A percentile compares a stretch with the other conserved stretches of the same genome.
phyloP scores from a whole-genome alignment of 1,284 basidiomycete genomes.

The Malassezia furfur region DNA sequence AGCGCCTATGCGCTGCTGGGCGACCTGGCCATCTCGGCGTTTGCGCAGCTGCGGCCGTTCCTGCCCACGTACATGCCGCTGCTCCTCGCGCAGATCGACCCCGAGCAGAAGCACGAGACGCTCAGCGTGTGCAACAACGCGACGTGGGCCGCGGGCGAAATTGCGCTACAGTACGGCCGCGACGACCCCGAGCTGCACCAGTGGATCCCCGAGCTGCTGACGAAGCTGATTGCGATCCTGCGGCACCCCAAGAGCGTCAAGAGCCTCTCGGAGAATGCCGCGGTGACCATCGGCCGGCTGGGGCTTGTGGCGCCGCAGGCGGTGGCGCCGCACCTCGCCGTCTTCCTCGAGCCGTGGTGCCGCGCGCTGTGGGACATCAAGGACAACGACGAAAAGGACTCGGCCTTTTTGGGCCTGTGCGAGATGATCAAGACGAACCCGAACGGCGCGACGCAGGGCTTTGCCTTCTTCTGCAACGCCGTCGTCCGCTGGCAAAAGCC shows the following conservation, averaged over 20 bases:
- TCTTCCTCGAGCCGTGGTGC: slow-evolving; percentile 93
- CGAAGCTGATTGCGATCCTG: slow-evolving; percentile 82
- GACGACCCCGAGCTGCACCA: slow-evolving; percentile 46
- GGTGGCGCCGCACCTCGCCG: slow-evolving; percentile 78
- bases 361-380: slow-evolving; percentile 94
- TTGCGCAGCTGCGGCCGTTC: slow-evolving; percentile 65
- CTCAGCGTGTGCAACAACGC: slow-evolving; percentile 98
- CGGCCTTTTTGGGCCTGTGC: slow-evolving; percentile 96
- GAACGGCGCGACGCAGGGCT: slow-evolving; percentile 47
- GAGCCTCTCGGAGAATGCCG: slow-evolving; percentile 92
- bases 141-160: slow-evolving; percentile 98
- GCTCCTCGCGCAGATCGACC: slow-evolving; percentile 78
- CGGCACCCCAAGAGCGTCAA: slow-evolving; percentile 81
- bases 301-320: slow-evolving; percentile 79
- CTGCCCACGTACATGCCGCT: slow-evolving; percentile 79
- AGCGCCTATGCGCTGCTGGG: slow-evolving; percentile 94
- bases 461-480: slow-evolving; percentile 47
- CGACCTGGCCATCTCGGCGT: slow-evolving; percentile 93
- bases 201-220: slow-evolving; percentile 59
- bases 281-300: slow-evolving; percentile 95
- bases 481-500: slow-evolving; percentile 46
- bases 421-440: slow-evolving; percentile 90
- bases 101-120: slow-evolving; percentile 79
- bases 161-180: slow-evolving; percentile 56
- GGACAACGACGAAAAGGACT: slow-evolving; percentile 99